A percentile compares a stretch with the other conserved stretches of the same genome.
phyloP scores from a whole-genome alignment of 768 basidiomycete genomes.

The Mrakia frigida region DNA sequence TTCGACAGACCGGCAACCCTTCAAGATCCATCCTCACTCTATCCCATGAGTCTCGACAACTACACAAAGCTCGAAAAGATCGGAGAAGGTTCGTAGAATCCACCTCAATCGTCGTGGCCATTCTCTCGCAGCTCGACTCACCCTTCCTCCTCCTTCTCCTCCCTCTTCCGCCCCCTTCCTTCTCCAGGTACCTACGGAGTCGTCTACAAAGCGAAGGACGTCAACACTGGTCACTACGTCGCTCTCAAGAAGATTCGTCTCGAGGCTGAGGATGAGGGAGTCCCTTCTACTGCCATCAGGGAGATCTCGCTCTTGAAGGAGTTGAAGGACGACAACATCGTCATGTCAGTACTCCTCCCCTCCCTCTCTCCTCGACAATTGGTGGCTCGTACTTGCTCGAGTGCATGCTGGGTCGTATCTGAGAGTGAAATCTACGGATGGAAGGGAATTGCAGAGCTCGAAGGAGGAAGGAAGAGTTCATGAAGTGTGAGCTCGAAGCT shows the following conservation, averaged over 20 bases:
- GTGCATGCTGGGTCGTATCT: too few species aligned
- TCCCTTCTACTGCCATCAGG: constrained; percentile 94
- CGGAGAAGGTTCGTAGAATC: constrained; percentile 61
- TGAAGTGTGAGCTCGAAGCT: neutral
- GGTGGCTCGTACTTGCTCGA: neutral
- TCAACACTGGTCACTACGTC: constrained; percentile 71
- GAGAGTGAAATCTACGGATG: too few species aligned
- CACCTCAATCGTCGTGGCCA: neutral
- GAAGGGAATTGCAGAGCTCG: neutral
- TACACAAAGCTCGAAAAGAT: constrained; percentile 98
- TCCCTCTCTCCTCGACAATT: neutral
- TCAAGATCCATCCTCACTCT: neutral
- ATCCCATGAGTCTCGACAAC: constrained; percentile 50
- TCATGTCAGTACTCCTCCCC: constrained; percentile 53
- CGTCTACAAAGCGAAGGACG: constrained; percentile 92
- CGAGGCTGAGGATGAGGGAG: constrained; percentile 97
- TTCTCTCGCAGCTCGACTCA: neutral
- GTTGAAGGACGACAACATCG: constrained; percentile 91
- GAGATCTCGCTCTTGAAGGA: constrained; percentile 98
- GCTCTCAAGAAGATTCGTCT: constrained; percentile 98
- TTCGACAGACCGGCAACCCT: neutral
- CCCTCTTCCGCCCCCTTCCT: neutral
- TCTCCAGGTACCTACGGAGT: constrained; percentile 88
- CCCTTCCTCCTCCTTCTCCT: neutral
- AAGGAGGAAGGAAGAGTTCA: neutral